These are phyloP conservation scores for Tolypocladium endophyticum DNA, from an alignment of 2,329 filamentous ascomycete species.

Conservation along the genomic window DNA sequence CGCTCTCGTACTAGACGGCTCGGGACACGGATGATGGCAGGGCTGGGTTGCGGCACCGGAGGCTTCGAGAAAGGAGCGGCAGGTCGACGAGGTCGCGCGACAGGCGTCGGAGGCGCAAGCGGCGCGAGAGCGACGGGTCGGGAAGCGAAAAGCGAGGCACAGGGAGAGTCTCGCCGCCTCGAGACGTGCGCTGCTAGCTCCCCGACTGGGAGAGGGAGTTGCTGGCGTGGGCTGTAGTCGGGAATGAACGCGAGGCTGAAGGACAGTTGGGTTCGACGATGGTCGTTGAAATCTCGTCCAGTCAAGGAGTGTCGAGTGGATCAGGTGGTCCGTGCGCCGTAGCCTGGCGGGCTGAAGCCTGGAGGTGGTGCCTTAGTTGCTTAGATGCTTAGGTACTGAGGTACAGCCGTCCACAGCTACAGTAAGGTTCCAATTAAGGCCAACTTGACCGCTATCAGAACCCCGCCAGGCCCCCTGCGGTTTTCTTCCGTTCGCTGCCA, in stretches of 20 bases:
- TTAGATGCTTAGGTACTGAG: too few species aligned
- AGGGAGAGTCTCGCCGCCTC: slow-evolving; percentile 7
- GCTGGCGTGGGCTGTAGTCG: not conserved
- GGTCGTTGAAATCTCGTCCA: slow-evolving; percentile 7
- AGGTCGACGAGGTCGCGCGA: not conserved
- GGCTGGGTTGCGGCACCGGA: not conserved
- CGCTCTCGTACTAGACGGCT: not conserved
- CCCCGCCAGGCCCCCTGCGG: too few species aligned
- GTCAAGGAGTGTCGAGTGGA: not conserved
- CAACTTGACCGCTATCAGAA: too few species aligned
- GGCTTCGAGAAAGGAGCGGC: not conserved
- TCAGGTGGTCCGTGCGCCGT: slow-evolving; percentile 5
- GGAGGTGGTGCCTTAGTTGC: too few species aligned
- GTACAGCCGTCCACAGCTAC: too few species aligned
- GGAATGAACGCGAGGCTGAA: slow-evolving; percentile 3
- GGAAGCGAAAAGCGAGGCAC: slow-evolving; percentile 2
- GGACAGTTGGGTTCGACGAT: slow-evolving; percentile 1
- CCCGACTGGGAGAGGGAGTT: slow-evolving; percentile 6
- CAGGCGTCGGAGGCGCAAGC: not conserved
- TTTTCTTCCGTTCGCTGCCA: too few species aligned
- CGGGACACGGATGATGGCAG: not conserved
- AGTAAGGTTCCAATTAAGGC: too few species aligned
- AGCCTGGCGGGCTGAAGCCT: not conserved
- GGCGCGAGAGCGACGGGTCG: slow-evolving; percentile 3
- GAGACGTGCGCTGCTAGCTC: slow-evolving; percentile 8